Evolutionary conservation across 768 basidiomycete genomes (phyloP), one percentile per base, ranked within the genome.

Genomic region (Pleurotus eryngii): DNA sequence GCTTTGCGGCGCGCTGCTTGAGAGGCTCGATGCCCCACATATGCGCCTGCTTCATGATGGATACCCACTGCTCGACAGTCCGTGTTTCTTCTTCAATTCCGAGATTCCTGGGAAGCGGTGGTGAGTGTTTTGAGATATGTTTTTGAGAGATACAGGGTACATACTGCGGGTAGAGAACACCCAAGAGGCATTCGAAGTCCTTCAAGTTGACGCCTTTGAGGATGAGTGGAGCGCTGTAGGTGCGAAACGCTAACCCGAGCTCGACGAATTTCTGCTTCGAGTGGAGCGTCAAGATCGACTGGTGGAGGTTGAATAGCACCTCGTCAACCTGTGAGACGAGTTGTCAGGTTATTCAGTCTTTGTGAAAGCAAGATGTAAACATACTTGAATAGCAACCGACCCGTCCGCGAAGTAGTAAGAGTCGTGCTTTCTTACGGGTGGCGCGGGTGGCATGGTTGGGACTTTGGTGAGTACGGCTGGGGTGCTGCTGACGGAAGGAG

Each of bases 1-100:
- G 49, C 20, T 51, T n/a, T 2, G 49, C 24, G 7, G 49, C 35
- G n/a, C 14, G 24, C n/a, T 30, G 12, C 30, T 51, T 37, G 27
- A 51, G 49, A 12, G 49, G 37, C 4, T 27, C 15, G 3, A 51
- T 46, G n/a, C 30, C 18, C 55, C 55, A 56, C 20, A 11, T 43
- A n/a, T 43, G 40, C 17, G 55, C 42, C 24, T 56, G 55, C 22
- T 46, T 46, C 15, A 56, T 17, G 15, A 56, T 56, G 5, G 55
- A 56, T 26, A 30, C 38, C 55, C 55, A 56, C 46, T 56, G 42
- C 18, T 46, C 42, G 2, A 24, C 15, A 6, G 53, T 30, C 17
- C 35, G 37, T 4, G 45, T 46, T 49, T 49, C 48, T 30, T 12
- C 27, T 11, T n/a, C 17, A 15, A 37, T 26, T 5, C n/a, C 30